Percentiles rank a stretch among this genome's conserved stretches.
Conservation (phyloP, 2,329 filamentous ascomycete genomes). For the Microascus cirrosus region DNA sequence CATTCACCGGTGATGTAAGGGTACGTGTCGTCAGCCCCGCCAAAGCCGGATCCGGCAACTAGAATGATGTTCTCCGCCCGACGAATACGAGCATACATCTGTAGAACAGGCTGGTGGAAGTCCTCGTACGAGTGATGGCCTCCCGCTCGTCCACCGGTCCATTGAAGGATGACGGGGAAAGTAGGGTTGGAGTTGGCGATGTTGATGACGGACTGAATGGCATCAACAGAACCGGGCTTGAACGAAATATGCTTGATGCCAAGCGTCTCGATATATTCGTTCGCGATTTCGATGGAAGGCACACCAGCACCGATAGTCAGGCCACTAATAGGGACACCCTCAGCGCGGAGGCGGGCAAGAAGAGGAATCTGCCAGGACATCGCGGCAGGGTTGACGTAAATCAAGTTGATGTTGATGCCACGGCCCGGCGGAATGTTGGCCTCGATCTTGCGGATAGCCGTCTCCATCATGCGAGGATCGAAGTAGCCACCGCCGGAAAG, state of each 20-base stretch:
- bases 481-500: slow-evolving; percentile 85
- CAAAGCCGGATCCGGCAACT: slow-evolving; percentile 85
- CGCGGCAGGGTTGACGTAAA: slow-evolving; percentile 80
- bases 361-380: slow-evolving; percentile 92
- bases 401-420: slow-evolving; percentile 81
- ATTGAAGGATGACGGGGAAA: slow-evolving; percentile 88
- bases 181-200: slow-evolving; percentile 88
- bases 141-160: slow-evolving; percentile 89
- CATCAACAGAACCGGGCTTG: slow-evolving; percentile 84
- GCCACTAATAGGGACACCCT: slow-evolving; percentile 85
- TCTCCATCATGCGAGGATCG: slow-evolving; percentile 70
- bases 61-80: slow-evolving; percentile 79
- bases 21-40: slow-evolving; percentile 80
- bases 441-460: slow-evolving; percentile 76
- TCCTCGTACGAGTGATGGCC: slow-evolving; percentile 93
- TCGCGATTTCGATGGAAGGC: slow-evolving; percentile 83
- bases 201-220: slow-evolving; percentile 82
- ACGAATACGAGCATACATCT: slow-evolving; percentile 84
- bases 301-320: slow-evolving; percentile 89
- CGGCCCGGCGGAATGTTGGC: slow-evolving; percentile 72
- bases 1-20: slow-evolving; percentile 84
- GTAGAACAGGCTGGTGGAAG: slow-evolving; percentile 83
- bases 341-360: slow-evolving; percentile 65
- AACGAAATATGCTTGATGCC: slow-evolving; percentile 89
- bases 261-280: slow-evolving; percentile 87